Evolutionary conservation across 2,329 filamentous ascomycete genomes (phyloP).

Genomic region (Nakataea oryzae): DNA sequence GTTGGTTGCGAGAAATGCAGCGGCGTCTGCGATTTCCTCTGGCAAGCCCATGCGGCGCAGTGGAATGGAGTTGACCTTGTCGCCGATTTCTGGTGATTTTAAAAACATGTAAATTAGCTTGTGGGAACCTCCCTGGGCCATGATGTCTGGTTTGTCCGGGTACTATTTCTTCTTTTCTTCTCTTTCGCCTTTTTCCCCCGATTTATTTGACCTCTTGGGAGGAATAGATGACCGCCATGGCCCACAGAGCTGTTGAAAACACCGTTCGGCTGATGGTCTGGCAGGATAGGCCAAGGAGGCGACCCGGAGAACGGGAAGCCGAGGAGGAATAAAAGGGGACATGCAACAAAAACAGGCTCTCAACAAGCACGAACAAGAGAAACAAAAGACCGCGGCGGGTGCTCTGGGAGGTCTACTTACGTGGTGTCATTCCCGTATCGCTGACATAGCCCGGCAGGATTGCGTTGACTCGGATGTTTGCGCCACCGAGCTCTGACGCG

Average conservation of each 20-base stretch:
- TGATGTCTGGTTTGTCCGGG: neutral
- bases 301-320: neutral
- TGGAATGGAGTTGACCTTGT: slow-evolving; percentile 41
- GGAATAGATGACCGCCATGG: neutral
- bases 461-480: slow-evolving; percentile 64
- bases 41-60: slow-evolving; percentile 53
- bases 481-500: slow-evolving; percentile 48
- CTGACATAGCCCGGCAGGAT: slow-evolving; percentile 71
- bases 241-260: neutral
- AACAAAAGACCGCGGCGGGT: slow-evolving; percentile 1
- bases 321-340: neutral
- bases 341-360: neutral
- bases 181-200: neutral
- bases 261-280: neutral
- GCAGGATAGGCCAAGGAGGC: neutral
- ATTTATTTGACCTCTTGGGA: neutral
- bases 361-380: neutral
- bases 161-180: neutral
- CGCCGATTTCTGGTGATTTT: slow-evolving; percentile 6
- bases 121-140: neutral
- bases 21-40: slow-evolving; percentile 72
- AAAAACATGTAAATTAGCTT: slow-evolving; percentile 4
- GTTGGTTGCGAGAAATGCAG: slow-evolving; percentile 66
- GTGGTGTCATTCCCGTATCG: slow-evolving; percentile 65
- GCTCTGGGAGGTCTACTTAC: slow-evolving; percentile 31